Evolutionary conservation across 2,329 filamentous ascomycete species (phyloP), one percentile per base, ranked within the genome.

Genomic region (Epichloe uncinata): DNA sequence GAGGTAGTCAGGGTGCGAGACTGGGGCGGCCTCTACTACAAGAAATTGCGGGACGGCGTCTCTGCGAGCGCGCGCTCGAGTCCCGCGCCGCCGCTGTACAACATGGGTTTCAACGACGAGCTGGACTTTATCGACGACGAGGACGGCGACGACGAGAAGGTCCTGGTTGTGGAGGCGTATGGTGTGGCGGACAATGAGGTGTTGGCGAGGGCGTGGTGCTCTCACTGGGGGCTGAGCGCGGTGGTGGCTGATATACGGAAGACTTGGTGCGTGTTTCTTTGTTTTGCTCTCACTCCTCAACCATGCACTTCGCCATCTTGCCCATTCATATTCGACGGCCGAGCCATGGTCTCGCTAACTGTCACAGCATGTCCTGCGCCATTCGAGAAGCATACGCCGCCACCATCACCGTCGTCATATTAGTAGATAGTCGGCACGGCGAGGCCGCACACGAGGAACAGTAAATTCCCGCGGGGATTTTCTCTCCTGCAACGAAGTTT

Each of bases 171-270:
- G 13, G 82, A 88, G 66, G 82, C 84, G 0, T 81, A 85, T 61
- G 85, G 85, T 1, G 82, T 84, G 20, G 71, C 72, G 45, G 85
- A 88, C 63, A 87, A 88, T 56, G 85, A 88, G 64, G 84, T 87
- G 4, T 74, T 89, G 57, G 84, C 82, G 1, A 71, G 85, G 54
- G 84, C 85, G 6, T 89, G 85, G 85, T 88, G 84, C 62, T 77
- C 82, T 50, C 82, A 87, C 58, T 86, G 83, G 77, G 85, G 85
- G 2, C 66, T 87, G 57, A 81, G 76, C 59, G 84, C 85, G 1
- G 68, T 89, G 16, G 76, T 87, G 51, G 83, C 83, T 8, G 82
- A 87, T 63, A 63, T 86, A 48, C 70, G 75, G 52, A 78, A 74
- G 67, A 87, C 84, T 15, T 88, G 78, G 77, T 80, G 58, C 63